These are phyloP conservation scores for Quercus lobata DNA, from an alignment of 331 rosid genomes.

Conservation along the genomic window DNA sequence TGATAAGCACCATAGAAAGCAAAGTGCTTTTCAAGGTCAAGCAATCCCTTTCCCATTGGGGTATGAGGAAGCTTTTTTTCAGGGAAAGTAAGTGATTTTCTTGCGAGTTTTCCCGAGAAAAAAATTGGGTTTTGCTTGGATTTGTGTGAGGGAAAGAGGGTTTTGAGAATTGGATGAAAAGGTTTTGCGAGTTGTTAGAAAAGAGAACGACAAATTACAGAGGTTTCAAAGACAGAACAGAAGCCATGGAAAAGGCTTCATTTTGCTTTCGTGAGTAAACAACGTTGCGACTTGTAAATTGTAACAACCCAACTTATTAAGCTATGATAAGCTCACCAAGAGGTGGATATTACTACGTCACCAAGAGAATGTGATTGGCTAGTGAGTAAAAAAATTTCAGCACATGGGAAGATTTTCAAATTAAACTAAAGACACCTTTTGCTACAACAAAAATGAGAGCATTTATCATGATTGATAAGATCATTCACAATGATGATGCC, in stretches of 20 bases:
- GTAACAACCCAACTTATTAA: no score
- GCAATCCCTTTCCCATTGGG: constrained; percentile 59
- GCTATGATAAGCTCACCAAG: no score
- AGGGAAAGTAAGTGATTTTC: not conserved
- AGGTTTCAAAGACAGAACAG: not conserved
- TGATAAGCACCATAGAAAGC: constrained; percentile 85
- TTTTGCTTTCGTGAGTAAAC: not conserved
- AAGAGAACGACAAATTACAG: not conserved
- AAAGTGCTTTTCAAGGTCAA: constrained; percentile 70
- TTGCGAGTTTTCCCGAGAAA: not conserved
- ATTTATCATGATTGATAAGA: no score
- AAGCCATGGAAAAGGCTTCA: not conserved
- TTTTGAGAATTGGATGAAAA: not conserved
- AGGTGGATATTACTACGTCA: no score
- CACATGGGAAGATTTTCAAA: no score
- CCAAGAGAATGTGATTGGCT: no score
- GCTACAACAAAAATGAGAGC: no score
- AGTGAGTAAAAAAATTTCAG: no score
- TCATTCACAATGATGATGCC: no score
- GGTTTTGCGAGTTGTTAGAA: not conserved
- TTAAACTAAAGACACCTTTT: no score
- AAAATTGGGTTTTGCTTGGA: not conserved
- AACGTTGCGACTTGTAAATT: not conserved
- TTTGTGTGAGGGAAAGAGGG: not conserved
- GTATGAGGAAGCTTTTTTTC: not conserved